Evolutionary conservation across 495 filamentous ascomycete genomes (phyloP).

Genomic region (Podospora comata): DNA sequence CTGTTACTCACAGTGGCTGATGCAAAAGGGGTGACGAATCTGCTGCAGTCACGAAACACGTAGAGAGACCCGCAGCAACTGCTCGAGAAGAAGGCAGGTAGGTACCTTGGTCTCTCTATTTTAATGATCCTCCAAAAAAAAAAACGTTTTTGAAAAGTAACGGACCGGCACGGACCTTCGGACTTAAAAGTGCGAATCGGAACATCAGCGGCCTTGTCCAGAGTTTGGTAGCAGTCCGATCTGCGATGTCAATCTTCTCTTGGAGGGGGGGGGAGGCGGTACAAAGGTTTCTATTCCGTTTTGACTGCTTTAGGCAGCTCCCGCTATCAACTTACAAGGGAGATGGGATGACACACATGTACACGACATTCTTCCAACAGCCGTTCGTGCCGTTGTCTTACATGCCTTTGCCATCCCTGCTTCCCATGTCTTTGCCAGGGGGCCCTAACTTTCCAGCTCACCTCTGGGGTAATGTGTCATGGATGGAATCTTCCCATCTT

Average conservation of each 20-base stretch:
- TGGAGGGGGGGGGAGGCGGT: background rate
- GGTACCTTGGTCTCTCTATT: background rate
- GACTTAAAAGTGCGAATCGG: background rate
- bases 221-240: background rate
- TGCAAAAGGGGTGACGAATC: background rate
- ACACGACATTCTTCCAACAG: background rate
- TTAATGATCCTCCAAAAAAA: background rate
- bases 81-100: background rate
- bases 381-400: background rate
- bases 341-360: background rate
- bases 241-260: background rate
- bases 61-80: background rate
- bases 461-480: background rate
- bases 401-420: background rate
- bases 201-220: background rate
- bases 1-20: background rate
- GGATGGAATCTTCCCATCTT: background rate
- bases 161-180: background rate
- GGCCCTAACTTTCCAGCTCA: background rate
- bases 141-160: background rate
- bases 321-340: background rate
- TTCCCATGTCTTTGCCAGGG: background rate
- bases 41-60: background rate
- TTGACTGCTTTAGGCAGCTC: background rate
- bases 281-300: background rate